phyloP scores from a whole-genome alignment of 2,329 filamentous ascomycete species.

The Diplocarpon mali region DNA sequence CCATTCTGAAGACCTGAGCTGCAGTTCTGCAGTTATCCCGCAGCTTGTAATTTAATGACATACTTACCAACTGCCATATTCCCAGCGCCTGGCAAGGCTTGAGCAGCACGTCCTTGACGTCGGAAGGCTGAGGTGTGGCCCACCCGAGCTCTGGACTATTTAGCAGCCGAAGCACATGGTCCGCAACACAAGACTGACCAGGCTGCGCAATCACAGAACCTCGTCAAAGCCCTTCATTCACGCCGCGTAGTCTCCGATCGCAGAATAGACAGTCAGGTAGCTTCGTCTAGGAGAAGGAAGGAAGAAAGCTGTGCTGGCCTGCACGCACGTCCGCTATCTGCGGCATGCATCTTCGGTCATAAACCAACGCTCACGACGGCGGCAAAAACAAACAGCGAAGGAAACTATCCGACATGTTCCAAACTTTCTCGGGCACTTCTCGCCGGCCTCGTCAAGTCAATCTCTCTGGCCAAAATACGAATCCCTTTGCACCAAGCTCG shows the following conservation, averaged over 20 bases:
- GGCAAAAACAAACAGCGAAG: conserved; percentile 8
- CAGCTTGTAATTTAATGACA: too few species aligned
- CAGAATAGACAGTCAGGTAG: not conserved
- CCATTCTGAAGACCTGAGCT: too few species aligned
- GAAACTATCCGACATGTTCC: conserved; percentile 55
- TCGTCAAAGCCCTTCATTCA: not conserved
- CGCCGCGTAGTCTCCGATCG: not conserved
- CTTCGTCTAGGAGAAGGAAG: not conserved
- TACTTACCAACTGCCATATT: too few species aligned
- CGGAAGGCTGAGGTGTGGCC: not conserved
- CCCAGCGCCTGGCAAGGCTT: conserved; percentile 1
- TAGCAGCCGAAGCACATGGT: not conserved
- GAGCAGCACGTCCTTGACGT: not conserved
- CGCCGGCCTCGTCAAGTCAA: conserved; percentile 86
- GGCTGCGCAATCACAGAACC: conserved; percentile 1
- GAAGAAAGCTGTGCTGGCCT: not conserved
- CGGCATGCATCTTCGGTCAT: conserved; percentile 19
- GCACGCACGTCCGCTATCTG: not conserved
- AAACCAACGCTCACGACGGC: conserved; percentile 10
- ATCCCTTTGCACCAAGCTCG: conserved; percentile 62
- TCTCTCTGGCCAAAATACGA: conserved; percentile 71
- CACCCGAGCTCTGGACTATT: not conserved
- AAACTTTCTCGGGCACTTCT: conserved; percentile 80
- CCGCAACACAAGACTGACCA: not conserved
- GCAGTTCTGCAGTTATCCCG: too few species aligned